Evolutionary conservation across 2,329 filamentous ascomycete species (phyloP).

Genomic region (Fonsecaea erecta): DNA sequence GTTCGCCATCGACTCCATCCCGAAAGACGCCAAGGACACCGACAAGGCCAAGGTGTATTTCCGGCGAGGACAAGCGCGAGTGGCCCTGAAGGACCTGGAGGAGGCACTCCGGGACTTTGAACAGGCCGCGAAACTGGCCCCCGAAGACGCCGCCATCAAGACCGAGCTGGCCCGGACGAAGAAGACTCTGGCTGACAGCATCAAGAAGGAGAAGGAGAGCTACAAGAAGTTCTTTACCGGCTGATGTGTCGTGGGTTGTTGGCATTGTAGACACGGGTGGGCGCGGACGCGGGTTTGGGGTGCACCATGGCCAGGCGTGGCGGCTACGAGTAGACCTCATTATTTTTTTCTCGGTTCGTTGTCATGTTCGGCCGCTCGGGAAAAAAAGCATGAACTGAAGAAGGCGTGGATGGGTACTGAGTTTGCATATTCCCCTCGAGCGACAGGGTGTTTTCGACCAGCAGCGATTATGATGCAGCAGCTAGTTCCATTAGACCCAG

Average conservation of each 20-base stretch:
- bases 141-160: slow-evolving; percentile 73
- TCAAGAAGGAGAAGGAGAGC: slow-evolving; percentile 87
- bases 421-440: background rate
- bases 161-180: slow-evolving; percentile 80
- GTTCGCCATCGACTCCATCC: slow-evolving; percentile 70
- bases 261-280: background rate
- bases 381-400: background rate
- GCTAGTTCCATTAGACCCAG: background rate
- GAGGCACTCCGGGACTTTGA: slow-evolving; percentile 74
- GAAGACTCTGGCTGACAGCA: slow-evolving; percentile 71
- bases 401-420: background rate
- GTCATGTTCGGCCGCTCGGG: background rate
- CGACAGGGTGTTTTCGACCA: background rate
- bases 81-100: slow-evolving; percentile 83
- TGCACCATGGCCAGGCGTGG: background rate
- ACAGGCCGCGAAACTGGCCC: slow-evolving; percentile 74
- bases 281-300: background rate
- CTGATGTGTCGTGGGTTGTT: slow-evolving; percentile 8
- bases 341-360: background rate
- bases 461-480: background rate
- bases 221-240: slow-evolving; percentile 83
- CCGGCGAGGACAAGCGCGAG: slow-evolving; percentile 75
- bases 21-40: slow-evolving; percentile 66
- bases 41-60: slow-evolving; percentile 91
- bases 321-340: background rate